Percentiles rank a stretch among this genome's conserved stretches.
Evolutionary conservation across 805 yeast genomes (phyloP).

Genomic region (Ogataea pignaliae): DNA sequence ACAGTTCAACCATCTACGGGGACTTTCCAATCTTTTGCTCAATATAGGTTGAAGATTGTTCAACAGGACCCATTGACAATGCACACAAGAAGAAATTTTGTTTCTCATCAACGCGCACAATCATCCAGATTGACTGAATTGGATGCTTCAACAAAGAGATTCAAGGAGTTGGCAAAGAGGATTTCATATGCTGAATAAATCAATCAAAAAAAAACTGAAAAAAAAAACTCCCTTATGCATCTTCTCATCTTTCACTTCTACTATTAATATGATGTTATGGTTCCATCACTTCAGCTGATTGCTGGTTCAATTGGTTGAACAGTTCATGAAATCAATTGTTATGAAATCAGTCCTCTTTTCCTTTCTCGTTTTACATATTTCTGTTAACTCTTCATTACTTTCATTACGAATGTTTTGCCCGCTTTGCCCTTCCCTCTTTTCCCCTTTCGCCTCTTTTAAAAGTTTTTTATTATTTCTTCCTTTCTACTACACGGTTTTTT

Average conservation of each 20-base stretch:
- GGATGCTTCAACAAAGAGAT: conserved; percentile 12
- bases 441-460: background rate
- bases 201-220: no score
- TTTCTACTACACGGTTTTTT: background rate
- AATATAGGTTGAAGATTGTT: conserved; percentile 25
- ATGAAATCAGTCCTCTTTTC: background rate
- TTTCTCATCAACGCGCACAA: conserved; percentile 3
- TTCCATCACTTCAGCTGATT: no score
- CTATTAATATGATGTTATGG: no score
- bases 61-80: conserved; percentile 24
- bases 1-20: conserved; percentile 7
- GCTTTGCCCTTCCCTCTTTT: background rate
- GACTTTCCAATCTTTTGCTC: conserved; percentile 24
- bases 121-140: background rate
- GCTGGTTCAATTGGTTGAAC: background rate
- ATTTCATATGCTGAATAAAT: conserved; percentile 19
- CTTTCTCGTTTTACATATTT: background rate
- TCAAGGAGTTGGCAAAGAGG: conserved; percentile 21
- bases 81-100: conserved; percentile 23
- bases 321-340: no score
- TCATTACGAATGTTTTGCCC: no score
- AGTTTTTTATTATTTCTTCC: no score
- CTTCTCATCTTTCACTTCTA: conserved; percentile 2
- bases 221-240: no score
- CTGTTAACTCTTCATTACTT: no score